A percentile compares a stretch with the other conserved stretches of the same genome.
phyloP scores from a whole-genome alignment of 2,329 filamentous ascomycete genomes.

The Aschersonia sp. region DNA sequence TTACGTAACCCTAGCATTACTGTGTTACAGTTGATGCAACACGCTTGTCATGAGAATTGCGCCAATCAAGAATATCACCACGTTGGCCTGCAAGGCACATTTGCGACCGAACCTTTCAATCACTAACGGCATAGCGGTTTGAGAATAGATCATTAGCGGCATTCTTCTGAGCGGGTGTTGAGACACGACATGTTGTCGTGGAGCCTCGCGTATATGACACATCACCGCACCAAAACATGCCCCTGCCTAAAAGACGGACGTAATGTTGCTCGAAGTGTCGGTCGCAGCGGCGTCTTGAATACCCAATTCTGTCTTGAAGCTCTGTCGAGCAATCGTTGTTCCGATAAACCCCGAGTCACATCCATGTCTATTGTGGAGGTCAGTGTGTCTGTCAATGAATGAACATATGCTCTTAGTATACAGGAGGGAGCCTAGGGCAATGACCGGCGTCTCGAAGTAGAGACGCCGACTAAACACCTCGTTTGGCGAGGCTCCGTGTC shows the following conservation, averaged over 20 bases:
- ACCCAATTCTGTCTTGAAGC: conserved; percentile 28
- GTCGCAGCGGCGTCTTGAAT: conserved; percentile 7
- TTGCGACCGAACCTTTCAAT: neutral
- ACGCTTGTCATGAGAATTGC: neutral
- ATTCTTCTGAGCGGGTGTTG: neutral
- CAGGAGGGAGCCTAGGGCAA: neutral
- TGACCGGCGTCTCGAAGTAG: neutral
- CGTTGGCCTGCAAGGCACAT: conserved; percentile 1
- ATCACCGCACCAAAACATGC: neutral
- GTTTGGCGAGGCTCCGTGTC: too few species aligned
- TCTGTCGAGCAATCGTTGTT: conserved; percentile 33
- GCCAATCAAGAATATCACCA: neutral
- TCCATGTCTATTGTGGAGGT: conserved; percentile 22
- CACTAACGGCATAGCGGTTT: too few species aligned
- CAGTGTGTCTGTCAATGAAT: neutral
- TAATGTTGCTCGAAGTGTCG: conserved; percentile 1
- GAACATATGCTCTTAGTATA: too few species aligned
- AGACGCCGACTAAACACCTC: neutral
- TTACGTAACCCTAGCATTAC: conserved; percentile 16
- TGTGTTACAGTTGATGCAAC: neutral
- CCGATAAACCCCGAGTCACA: conserved; percentile 41
- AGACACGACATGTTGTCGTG: too few species aligned
- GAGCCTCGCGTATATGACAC: neutral
- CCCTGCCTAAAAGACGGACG: neutral
- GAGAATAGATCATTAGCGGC: neutral